Base-by-base conservation (phyloP, 345 rosid genomes). In the Orychophragmus violaceus region DNA sequence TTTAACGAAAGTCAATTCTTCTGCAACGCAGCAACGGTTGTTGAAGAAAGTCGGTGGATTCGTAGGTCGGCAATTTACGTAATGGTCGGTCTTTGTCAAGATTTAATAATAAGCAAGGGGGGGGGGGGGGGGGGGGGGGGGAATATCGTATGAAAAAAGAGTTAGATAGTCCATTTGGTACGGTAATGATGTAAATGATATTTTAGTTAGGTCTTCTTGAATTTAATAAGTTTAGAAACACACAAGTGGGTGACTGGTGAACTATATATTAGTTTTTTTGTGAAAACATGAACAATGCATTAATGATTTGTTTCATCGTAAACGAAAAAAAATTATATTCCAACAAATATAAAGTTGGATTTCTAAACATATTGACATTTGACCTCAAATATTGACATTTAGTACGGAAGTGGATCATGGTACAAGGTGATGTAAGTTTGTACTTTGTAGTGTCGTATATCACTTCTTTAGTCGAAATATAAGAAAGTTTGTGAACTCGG, bases 51-150 rank as follows among this genome's bases (percentile, higher is more conserved):
- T 48, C 59, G 76, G 65, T 64, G 76, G 12, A 18, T 11, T 7
- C 16, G 22, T 33, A 55, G 13, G 50, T 71, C 57, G n/a, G n/a
- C n/a, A 24, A 54, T 29, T 37, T 62, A 62, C 22, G 74, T 42
- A 45, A 41, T 63, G 41, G 69, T 55, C 42, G 75, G 75, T 35
- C 57, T 29, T n/a, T 63, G 58, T 35, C 48, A 56, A 46, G 52
- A 46, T 27, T 64, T 57, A 46, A 49, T 27, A 27, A 32, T 64
- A 57, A 71, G 70, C 58, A 46, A 63, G 8, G n/a, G 12, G 8
- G 12, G 23, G n/a, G n/a, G 8, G n/a, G 12, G 8, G 12, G 23
- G 8, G n/a, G 12, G 8, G 12, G 23, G 8, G n/a, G 12, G 8
- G 12, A 25, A 22, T 32, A 42, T 71, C 69, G 22, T 6, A 36